Evolutionary conservation across 371 early-diverging fungal genomes (phyloP).

Genomic region (Massospora cicadina): DNA sequence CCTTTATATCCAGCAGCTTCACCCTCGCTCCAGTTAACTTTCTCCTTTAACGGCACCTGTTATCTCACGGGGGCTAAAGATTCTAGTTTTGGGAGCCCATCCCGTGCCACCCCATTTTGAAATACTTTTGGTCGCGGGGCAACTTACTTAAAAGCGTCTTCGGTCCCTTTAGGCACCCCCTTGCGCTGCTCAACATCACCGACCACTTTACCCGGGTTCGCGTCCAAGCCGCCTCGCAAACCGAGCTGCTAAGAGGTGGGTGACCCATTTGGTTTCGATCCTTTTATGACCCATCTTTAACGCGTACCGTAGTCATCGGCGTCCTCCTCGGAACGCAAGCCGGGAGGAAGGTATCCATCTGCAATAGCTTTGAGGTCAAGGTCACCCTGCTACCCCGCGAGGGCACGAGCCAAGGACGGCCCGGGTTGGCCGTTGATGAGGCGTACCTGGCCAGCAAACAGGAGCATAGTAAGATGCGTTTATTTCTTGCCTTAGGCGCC

Average conservation of each 20-base stretch:
- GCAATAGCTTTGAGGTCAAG: neutral
- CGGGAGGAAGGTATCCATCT: neutral
- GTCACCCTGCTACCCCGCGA: too few relatives aligned
- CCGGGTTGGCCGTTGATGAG: neutral
- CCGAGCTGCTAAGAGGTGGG: neutral
- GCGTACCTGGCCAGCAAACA: neutral
- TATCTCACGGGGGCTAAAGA: too few relatives aligned
- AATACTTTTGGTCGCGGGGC: too few relatives aligned
- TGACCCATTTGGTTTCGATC: too few relatives aligned
- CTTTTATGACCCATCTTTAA: neutral
- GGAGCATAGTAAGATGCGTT: neutral
- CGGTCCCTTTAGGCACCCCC: slow-evolving; percentile 7
- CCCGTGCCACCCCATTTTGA: too few relatives aligned
- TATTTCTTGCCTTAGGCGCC: too few relatives aligned
- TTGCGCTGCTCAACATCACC: slow-evolving; percentile 1
- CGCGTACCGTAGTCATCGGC: neutral
- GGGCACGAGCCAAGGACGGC: neutral
- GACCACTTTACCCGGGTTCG: slow-evolving; percentile 6
- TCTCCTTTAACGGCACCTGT: too few relatives aligned
- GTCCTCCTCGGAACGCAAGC: slow-evolving; percentile 1
- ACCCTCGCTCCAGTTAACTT: too few relatives aligned
- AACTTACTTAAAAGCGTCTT: too few relatives aligned
- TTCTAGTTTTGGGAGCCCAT: too few relatives aligned
- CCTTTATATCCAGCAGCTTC: too few relatives aligned
- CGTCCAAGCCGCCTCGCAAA: neutral